Conservation (phyloP, 2,329 filamentous ascomycete genomes). For the Monosporascus sp. region DNA sequence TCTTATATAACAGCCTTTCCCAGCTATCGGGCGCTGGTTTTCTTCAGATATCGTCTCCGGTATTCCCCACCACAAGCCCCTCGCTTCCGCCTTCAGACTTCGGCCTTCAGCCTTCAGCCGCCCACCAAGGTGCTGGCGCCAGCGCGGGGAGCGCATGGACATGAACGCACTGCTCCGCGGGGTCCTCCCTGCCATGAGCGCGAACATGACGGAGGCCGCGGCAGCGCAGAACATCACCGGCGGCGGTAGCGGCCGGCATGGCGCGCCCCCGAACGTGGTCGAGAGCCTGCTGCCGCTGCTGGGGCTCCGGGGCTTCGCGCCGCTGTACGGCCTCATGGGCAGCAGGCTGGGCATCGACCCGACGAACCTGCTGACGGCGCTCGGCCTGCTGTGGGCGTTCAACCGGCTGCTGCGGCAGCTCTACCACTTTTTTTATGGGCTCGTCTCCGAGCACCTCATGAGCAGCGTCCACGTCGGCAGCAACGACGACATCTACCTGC, state of each 20-base stretch:
- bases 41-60: too few species aligned
- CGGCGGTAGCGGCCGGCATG: constrained; percentile 2
- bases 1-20: too few species aligned
- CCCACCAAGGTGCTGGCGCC: not conserved
- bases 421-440: constrained; percentile 26
- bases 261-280: constrained; percentile 12
- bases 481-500: constrained; percentile 52
- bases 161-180: constrained; percentile 13
- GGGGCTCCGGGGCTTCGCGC: constrained; percentile 36
- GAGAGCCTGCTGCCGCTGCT: constrained; percentile 42
- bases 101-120: too few species aligned
- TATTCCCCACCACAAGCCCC: too few species aligned
- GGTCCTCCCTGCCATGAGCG: constrained; percentile 9
- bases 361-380: constrained; percentile 38
- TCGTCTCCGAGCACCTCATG: constrained; percentile 43
- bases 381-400: constrained; percentile 43
- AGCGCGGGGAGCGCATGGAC: constrained; percentile 11
- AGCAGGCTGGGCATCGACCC: constrained; percentile 44
- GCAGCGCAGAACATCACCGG: constrained; percentile 7
- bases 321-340: constrained; percentile 42
- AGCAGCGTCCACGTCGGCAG: constrained; percentile 48
- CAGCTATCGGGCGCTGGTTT: too few species aligned
- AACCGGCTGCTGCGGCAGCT: constrained; percentile 34
- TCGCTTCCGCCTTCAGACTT: too few species aligned
- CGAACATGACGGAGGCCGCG: constrained; percentile 11